phyloP scores from a whole-genome alignment of 108 stramenopile species.

The Pseudonitzschia delicatissima region DNA sequence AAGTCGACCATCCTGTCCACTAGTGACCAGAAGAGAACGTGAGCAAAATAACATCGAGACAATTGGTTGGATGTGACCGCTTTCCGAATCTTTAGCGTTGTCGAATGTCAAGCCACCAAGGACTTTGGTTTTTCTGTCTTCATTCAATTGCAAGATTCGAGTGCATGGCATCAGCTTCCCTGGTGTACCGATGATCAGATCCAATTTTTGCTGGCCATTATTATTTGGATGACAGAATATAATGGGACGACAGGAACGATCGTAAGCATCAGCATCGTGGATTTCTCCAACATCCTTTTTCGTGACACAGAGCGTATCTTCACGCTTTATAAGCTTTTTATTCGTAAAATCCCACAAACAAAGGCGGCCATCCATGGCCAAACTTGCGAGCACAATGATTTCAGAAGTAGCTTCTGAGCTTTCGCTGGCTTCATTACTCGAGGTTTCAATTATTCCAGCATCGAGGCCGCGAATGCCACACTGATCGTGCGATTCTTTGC shows the following conservation, averaged over 20 bases:
- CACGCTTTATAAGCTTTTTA: slow-evolving; percentile 39
- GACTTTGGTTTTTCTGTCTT: neutral
- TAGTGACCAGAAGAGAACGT: slow-evolving; percentile 37
- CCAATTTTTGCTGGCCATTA: neutral
- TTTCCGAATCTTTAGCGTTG: neutral
- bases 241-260: slow-evolving; percentile 46
- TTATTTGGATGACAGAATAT: neutral
- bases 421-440: neutral
- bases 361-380: slow-evolving; percentile 68
- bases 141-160: slow-evolving; percentile 3
- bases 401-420: neutral
- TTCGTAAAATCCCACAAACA: slow-evolving; percentile 49
- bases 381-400: slow-evolving; percentile 34
- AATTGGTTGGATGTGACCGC: slow-evolving; percentile 62
- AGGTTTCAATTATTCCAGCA: neutral
- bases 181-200: slow-evolving; percentile 21
- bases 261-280: slow-evolving; percentile 49
- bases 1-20: slow-evolving; percentile 58
- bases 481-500: slow-evolving; percentile 34
- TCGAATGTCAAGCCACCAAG: slow-evolving; percentile 3
- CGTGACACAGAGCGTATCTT: slow-evolving; percentile 27
- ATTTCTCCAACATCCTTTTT: slow-evolving; percentile 57
- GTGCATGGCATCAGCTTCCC: slow-evolving; percentile 20
- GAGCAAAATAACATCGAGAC: slow-evolving; percentile 45
- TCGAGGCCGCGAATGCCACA: slow-evolving; percentile 51